Percentiles rank a stretch among this genome's conserved stretches.
phyloP scores from a whole-genome alignment of 2,329 filamentous ascomycete genomes.

The Triangularia setosa region DNA sequence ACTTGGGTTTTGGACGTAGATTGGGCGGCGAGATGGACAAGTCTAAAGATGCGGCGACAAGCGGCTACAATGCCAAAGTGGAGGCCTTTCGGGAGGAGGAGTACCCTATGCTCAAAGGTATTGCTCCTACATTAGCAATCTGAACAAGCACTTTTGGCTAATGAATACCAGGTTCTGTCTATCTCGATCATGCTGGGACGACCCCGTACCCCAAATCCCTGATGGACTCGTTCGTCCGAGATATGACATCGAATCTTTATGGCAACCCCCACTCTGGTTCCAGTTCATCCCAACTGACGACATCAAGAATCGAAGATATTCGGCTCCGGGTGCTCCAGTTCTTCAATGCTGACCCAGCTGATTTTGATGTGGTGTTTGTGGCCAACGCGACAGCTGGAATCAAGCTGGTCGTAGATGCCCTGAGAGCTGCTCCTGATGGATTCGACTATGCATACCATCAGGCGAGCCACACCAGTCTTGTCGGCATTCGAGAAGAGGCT shows the following conservation, averaged over 20 bases:
- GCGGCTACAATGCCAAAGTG: conserved; percentile 54
- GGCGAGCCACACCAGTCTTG: conserved; percentile 80
- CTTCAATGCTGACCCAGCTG: conserved; percentile 74
- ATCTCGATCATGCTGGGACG: conserved; percentile 95
- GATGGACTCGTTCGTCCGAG: conserved; percentile 72
- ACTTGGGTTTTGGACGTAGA: not conserved
- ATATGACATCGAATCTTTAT: conserved; percentile 74
- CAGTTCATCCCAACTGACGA: conserved; percentile 71
- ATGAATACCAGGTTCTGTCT: conserved; percentile 59
- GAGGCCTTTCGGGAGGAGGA: conserved; percentile 56
- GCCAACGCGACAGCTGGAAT: conserved; percentile 89
- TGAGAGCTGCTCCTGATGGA: conserved; percentile 64
- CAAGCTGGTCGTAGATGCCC: conserved; percentile 77
- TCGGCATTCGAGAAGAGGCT: conserved; percentile 75
- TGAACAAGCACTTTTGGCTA: conserved; percentile 1
- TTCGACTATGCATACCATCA: conserved; percentile 82
- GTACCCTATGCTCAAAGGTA: conserved; percentile 68
- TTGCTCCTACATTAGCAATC: not conserved
- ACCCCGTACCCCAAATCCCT: conserved; percentile 76
- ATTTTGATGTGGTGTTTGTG: conserved; percentile 87
- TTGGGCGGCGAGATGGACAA: not conserved
- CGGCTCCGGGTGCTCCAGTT: conserved; percentile 68
- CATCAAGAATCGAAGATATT: conserved; percentile 69
- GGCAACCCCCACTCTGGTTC: conserved; percentile 93
- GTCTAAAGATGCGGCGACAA: conserved; percentile 6